A percentile compares a stretch with the other conserved stretches of the same genome.
These are phyloP conservation scores for Flaveria bidentis DNA, from an alignment of 129 eudicot genomes.

Conservation along the genomic window DNA sequence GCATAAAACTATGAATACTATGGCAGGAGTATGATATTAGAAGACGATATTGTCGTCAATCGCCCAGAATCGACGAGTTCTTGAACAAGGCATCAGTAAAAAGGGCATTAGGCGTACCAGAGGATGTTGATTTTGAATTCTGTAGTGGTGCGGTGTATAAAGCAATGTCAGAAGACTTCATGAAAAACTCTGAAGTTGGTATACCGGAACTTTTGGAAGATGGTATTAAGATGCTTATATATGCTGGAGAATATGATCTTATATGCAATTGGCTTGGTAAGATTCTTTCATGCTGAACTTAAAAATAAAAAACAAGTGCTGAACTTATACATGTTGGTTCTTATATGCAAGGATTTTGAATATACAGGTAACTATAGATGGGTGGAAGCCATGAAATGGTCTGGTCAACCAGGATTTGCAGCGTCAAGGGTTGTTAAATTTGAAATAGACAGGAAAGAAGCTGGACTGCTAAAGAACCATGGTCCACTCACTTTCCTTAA, in stretches of 20 bases:
- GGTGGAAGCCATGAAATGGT: constrained; percentile 77
- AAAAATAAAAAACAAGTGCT: neutral
- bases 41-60: constrained; percentile 53
- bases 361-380: constrained; percentile 67
- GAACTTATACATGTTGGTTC: neutral
- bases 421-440: constrained; percentile 42
- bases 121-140: constrained; percentile 43
- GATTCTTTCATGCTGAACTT: neutral
- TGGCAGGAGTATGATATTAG: constrained; percentile 65
- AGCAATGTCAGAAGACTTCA: constrained; percentile 65
- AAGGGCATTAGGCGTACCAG: constrained; percentile 61
- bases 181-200: constrained; percentile 78
- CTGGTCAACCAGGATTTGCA: constrained; percentile 50
- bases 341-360: neutral
- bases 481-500: constrained; percentile 68
- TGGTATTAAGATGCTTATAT: constrained; percentile 60
- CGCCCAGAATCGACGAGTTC: constrained; percentile 45
- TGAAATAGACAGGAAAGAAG: constrained; percentile 49
- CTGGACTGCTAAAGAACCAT: constrained; percentile 49
- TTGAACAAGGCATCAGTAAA: constrained; percentile 47
- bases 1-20: constrained; percentile 6
- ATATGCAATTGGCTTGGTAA: constrained; percentile 83
- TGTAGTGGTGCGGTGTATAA: constrained; percentile 50
- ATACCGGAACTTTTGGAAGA: constrained; percentile 66
- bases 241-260: constrained; percentile 76